These are phyloP conservation scores for Cladophialophora immunda DNA, from an alignment of 2,329 filamentous ascomycete species.

Conservation along the genomic window DNA sequence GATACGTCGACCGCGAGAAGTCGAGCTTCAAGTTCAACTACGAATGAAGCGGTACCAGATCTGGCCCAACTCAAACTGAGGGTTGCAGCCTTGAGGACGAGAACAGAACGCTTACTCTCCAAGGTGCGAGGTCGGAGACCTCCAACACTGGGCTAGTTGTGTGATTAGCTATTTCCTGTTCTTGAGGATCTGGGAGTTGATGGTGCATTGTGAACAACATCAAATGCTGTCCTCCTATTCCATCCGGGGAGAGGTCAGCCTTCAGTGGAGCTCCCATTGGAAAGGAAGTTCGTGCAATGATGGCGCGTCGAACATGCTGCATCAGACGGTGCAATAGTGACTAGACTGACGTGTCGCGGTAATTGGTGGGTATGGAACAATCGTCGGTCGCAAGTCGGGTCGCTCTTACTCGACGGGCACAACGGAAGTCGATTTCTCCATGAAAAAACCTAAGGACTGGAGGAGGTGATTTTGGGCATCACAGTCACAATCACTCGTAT, in stretches of 20 bases:
- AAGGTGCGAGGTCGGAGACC: constrained; percentile 26
- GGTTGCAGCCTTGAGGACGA: constrained; percentile 18
- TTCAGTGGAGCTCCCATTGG: no score
- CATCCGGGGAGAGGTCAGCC: no score
- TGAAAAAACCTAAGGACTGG: no score
- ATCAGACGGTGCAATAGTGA: not conserved
- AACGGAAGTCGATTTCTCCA: no score
- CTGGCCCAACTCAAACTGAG: constrained; percentile 21
- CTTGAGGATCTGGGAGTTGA: not conserved
- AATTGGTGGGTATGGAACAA: not conserved
- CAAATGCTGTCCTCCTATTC: not conserved
- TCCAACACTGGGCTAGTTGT: not conserved
- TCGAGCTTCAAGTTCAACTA: constrained; percentile 15
- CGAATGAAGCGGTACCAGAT: constrained; percentile 10
- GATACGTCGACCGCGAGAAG: constrained; percentile 9
- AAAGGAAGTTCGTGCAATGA: no score
- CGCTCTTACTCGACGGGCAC: not conserved
- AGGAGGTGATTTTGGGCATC: no score
- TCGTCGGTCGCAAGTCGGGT: not conserved
- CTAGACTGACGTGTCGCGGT: not conserved
- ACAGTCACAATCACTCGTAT: no score
- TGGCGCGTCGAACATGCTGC: not conserved
- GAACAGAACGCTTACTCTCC: constrained; percentile 26
- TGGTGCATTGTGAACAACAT: not conserved
- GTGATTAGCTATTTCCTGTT: not conserved